Percentiles rank a stretch among this genome's conserved stretches.
Conservation (phyloP, 2,329 filamentous ascomycete genomes). For the Periconia digitata region DNA sequence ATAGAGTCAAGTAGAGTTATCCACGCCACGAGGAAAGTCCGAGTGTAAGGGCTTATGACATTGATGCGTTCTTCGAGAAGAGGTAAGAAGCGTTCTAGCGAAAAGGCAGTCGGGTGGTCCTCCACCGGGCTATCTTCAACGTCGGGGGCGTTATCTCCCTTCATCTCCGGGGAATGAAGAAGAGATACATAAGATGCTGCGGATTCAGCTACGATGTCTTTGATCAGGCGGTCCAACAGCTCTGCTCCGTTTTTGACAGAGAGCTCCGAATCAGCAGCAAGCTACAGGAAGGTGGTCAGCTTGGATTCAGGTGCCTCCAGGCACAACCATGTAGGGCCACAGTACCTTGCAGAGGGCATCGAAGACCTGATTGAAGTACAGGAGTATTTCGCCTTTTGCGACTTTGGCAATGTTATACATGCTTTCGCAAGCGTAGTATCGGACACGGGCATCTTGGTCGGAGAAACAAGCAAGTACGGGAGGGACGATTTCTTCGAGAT, state of each 20-base stretch:
- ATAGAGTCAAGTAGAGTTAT: conserved; percentile 94
- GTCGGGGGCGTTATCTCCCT: conserved; percentile 43
- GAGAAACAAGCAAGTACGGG: conserved; percentile 96
- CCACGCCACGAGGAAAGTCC: conserved; percentile 95
- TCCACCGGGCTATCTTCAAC: conserved; percentile 20
- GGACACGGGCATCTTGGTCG: conserved; percentile 94
- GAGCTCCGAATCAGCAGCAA: conserved; percentile 92
- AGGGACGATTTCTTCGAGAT: conserved; percentile 90
- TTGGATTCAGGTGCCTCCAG: background rate
- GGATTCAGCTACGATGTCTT: conserved; percentile 94
- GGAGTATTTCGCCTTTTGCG: conserved; percentile 92
- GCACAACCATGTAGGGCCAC: background rate
- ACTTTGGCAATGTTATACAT: conserved; percentile 99
- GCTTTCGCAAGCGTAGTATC: conserved; percentile 98
- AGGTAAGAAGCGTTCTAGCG: conserved; percentile 85
- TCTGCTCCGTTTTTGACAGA: conserved; percentile 99
- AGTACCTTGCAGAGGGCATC: conserved; percentile 90
- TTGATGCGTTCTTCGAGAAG: conserved; percentile 91
- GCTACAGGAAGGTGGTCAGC: conserved; percentile 53
- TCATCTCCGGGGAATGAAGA: conserved; percentile 64
- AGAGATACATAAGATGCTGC: conserved; percentile 93
- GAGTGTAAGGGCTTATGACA: conserved; percentile 90
- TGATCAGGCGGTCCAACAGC: conserved; percentile 88
- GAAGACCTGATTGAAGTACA: conserved; percentile 98
- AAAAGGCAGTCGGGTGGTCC: conserved; percentile 80